Conservation (phyloP, 2,329 filamentous ascomycete genomes). For the Trichophyton equinum region DNA sequence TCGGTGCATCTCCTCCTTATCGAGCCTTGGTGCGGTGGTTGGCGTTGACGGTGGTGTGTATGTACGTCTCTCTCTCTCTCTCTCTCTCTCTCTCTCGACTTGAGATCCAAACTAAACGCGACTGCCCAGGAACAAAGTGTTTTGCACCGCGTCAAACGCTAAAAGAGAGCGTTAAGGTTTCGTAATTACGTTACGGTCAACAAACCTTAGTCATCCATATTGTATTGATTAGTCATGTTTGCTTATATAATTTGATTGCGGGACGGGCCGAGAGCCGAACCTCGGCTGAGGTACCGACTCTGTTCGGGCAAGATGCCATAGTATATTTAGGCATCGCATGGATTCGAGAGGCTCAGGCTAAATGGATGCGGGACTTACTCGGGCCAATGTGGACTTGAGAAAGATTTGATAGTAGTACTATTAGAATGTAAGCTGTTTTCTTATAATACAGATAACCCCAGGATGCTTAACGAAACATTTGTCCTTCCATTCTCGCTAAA, state of each 20-base stretch:
- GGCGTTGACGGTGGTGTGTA: not conserved
- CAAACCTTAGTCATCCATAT: not conserved
- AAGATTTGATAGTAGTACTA: no score
- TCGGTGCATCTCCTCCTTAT: not conserved
- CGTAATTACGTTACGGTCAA: not conserved
- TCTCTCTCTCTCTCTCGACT: no score
- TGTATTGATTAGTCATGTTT: not conserved
- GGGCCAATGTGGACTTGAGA: no score
- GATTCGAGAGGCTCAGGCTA: no score
- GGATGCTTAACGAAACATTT: no score
- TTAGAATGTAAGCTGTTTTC: no score
- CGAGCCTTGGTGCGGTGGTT: not conserved
- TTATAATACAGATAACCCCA: no score
- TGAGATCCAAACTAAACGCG: not conserved
- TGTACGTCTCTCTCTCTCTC: no score
- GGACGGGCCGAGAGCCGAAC: not conserved
- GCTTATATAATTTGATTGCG: not conserved
- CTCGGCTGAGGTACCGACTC: not conserved
- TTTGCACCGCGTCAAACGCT: conserved; percentile 1
- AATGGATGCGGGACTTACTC: not conserved
- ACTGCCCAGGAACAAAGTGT: not conserved
- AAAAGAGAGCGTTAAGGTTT: not conserved
- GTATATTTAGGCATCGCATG: no score
- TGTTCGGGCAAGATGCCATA: no score
- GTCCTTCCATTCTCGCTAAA: no score